These are phyloP conservation scores for Rhodomyrtus tomentosa DNA, from an alignment of 345 rosid species.

Conservation along the genomic window DNA sequence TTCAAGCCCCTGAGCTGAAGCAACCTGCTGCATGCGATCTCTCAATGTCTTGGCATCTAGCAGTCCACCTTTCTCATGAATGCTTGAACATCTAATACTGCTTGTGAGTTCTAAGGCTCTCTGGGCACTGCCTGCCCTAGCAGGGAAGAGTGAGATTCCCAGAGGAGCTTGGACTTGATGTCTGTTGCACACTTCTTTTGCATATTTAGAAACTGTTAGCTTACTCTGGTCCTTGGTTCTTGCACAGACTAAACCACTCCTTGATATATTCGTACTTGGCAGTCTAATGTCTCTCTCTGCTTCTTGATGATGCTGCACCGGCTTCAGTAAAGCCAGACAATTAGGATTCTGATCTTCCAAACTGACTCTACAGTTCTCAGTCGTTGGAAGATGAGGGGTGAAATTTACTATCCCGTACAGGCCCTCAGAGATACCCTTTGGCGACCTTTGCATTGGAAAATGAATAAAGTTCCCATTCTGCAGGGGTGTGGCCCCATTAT, in stretches of 20 bases:
- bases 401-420: slow-evolving; percentile 20
- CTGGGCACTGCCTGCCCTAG: slow-evolving; percentile 12
- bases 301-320: slow-evolving; percentile 27
- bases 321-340: slow-evolving; percentile 10
- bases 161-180: slow-evolving; percentile 22
- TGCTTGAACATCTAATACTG: slow-evolving; percentile 3
- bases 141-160: slow-evolving; percentile 24
- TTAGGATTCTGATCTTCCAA: slow-evolving; percentile 9
- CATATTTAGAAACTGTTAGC: slow-evolving; percentile 2
- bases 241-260: slow-evolving; percentile 2
- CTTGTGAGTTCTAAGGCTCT: slow-evolving; percentile 3
- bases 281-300: neutral
- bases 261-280: neutral
- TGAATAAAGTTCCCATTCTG: slow-evolving; percentile 8
- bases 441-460: neutral
- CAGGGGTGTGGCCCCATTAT: neutral
- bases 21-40: slow-evolving; percentile 29
- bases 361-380: neutral
- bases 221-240: slow-evolving; percentile 7
- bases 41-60: slow-evolving; percentile 19
- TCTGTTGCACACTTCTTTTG: slow-evolving; percentile 6
- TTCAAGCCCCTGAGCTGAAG: slow-evolving; percentile 26
- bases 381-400: slow-evolving; percentile 1
- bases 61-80: slow-evolving; percentile 21
- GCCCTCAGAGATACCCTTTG: neutral